These are phyloP conservation scores for Cylindrotheca fusiformis DNA, from an alignment of 108 stramenopile species.

Conservation along the genomic window DNA sequence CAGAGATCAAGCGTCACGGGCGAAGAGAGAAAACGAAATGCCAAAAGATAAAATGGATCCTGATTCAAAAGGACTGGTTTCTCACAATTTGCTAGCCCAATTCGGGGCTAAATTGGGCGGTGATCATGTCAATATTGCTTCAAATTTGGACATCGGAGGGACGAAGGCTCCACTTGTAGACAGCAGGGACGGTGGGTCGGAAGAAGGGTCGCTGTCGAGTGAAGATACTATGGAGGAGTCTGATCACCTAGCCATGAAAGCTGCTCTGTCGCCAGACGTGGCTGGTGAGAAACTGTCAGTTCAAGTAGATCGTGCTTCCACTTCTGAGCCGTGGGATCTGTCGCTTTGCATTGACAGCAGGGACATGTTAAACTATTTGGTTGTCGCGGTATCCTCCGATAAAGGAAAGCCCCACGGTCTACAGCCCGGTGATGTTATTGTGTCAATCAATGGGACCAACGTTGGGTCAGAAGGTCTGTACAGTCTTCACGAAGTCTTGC, in stretches of 20 bases:
- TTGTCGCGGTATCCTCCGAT: background rate
- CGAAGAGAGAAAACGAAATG: background rate
- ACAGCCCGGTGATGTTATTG: constrained; percentile 4
- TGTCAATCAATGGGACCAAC: constrained; percentile 20
- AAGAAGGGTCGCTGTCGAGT: background rate
- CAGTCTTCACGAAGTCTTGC: constrained; percentile 16
- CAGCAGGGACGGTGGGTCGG: constrained; percentile 1
- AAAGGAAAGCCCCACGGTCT: background rate
- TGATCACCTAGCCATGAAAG: constrained; percentile 12
- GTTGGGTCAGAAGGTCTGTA: constrained; percentile 11
- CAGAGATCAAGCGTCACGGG: background rate
- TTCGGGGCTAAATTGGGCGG: constrained; percentile 13
- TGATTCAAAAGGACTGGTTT: too few relatives aligned
- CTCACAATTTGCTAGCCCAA: constrained; percentile 29
- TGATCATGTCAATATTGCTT: background rate
- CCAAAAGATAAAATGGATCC: background rate
- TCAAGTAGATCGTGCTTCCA: constrained; percentile 9
- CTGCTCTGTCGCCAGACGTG: constrained; percentile 9
- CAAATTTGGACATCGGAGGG: background rate
- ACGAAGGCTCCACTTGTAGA: background rate
- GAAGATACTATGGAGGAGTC: background rate
- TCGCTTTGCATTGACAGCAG: constrained; percentile 5
- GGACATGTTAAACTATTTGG: background rate
- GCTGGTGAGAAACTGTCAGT: constrained; percentile 9
- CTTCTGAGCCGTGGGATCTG: constrained; percentile 10